phyloP scores from a whole-genome alignment of 2,329 filamentous ascomycete species.

The Blumeria graminis region DNA sequence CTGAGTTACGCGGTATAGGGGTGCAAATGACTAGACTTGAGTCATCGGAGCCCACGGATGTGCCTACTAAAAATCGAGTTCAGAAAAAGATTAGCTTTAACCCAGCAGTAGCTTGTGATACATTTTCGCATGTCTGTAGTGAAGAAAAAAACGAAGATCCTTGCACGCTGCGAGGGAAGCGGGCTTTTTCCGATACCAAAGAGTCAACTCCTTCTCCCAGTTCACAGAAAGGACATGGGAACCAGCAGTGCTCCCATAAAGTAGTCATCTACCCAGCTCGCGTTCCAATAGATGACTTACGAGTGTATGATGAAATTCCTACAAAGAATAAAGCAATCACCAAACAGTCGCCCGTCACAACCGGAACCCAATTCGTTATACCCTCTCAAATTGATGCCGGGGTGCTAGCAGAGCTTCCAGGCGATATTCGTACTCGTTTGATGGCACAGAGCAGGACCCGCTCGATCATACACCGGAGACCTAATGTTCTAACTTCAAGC shows the following conservation, averaged over 20 bases:
- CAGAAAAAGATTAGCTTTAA: slow-evolving; percentile 61
- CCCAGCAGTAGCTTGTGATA: slow-evolving; percentile 15
- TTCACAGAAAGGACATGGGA: too few species aligned
- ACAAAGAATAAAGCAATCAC: slow-evolving; percentile 13
- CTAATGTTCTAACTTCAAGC: neutral
- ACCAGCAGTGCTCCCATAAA: slow-evolving; percentile 12
- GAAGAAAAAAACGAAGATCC: too few species aligned
- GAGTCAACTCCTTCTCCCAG: too few species aligned
- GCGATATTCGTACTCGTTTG: slow-evolving; percentile 57
- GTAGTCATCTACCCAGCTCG: slow-evolving; percentile 17
- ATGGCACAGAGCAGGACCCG: slow-evolving; percentile 27
- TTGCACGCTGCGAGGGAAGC: too few species aligned
- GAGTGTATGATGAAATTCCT: slow-evolving; percentile 11
- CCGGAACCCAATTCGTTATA: slow-evolving; percentile 79
- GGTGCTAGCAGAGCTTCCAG: slow-evolving; percentile 64
- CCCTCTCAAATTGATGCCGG: slow-evolving; percentile 59
- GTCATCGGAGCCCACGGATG: slow-evolving; percentile 35
- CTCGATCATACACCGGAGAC: slow-evolving; percentile 14
- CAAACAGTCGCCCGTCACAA: slow-evolving; percentile 36
- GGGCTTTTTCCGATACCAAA: too few species aligned
- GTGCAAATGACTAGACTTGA: slow-evolving; percentile 88
- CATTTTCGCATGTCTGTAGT: too few species aligned
- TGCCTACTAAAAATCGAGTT: slow-evolving; percentile 41
- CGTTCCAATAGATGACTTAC: slow-evolving; percentile 26
- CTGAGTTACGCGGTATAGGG: slow-evolving; percentile 78